A percentile compares a stretch with the other conserved stretches of the same genome.
Conservation (phyloP, 495 filamentous ascomycete species). For the Penicillium cataractarum region DNA sequence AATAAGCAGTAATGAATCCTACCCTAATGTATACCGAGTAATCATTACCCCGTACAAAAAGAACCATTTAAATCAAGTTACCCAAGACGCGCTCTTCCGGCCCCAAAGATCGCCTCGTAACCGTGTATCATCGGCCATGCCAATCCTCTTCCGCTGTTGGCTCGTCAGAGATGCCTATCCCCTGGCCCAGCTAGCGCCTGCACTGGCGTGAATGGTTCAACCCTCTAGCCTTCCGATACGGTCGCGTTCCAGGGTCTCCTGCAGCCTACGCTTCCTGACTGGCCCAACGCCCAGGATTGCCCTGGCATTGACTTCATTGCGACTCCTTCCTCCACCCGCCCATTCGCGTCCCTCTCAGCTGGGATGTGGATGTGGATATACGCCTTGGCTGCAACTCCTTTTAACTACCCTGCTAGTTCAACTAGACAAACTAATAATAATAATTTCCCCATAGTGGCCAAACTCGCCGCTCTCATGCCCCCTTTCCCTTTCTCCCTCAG, state of each 20-base stretch:
- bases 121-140: slow-evolving; percentile 17
- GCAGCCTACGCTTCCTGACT: slow-evolving; percentile 27
- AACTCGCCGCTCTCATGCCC: background rate
- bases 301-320: slow-evolving; percentile 35
- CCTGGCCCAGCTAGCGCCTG: slow-evolving; percentile 29
- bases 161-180: slow-evolving; percentile 22
- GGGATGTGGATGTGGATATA: slow-evolving; percentile 16
- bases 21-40: background rate
- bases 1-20: too few relatives aligned
- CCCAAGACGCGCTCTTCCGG: background rate
- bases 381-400: slow-evolving; percentile 7
- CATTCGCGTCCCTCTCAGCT: slow-evolving; percentile 23
- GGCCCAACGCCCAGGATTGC: slow-evolving; percentile 31
- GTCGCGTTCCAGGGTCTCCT: slow-evolving; percentile 36
- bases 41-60: background rate
- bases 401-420: background rate
- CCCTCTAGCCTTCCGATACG: slow-evolving; percentile 27
- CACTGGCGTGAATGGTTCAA: slow-evolving; percentile 27
- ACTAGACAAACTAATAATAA: background rate
- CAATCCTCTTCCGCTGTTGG: slow-evolving; percentile 26
- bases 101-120: slow-evolving; percentile 28
- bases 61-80: slow-evolving; percentile 6
- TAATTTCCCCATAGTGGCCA: background rate
- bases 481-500: slow-evolving; percentile 2
- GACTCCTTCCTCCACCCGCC: slow-evolving; percentile 13